Evolutionary conservation across 192 early-diverging fungal genomes (phyloP), one percentile per base, ranked within the genome.

Genomic region (Backusella sp.): DNA sequence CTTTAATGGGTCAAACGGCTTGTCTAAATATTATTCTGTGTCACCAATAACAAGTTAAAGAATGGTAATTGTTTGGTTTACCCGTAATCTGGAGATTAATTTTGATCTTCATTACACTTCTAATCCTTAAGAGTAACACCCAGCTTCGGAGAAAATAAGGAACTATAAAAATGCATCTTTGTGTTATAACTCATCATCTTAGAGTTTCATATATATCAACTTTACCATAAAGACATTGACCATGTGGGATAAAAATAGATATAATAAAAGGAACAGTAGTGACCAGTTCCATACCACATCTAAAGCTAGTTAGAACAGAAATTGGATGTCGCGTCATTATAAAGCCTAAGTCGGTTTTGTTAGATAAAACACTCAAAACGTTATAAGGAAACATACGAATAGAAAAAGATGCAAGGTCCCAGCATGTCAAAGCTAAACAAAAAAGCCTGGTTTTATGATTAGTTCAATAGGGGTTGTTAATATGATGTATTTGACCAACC

Each of bases 141-240:
- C 88, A 80, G 30, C 87, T 86, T 36, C 86, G 76, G 35, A 92
- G 69, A 82, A 89, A 91, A 70, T 88, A 91, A 12, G 90, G 90
- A 2, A 91, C 79, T 78, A 41, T 19, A 39, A 12, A 21, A 14
- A 65, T 26, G 23, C 12, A 44, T 11, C 12, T 34, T 21, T 17
- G 32, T 1, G 17, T n/a, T 62, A 21, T 66, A 85, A 76, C 28
- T 90, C 53, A 82, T 87, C 32, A 88, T 62, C 46, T 0, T 15
- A 36, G 3, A 21, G 77, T 41, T n/a, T 88, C 90, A n/a, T 78
- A 36, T 30, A 6, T 11, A 39, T 34, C 69, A 42, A 23, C 3
- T 53, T 75, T 73, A 76, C 74, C 79, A 36, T 84, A 88, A 23
- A 90, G 62, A 70, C 46, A 86, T 56, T 83, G 81, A 19, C 83